Percentiles rank a stretch among this genome's conserved stretches.
These are phyloP conservation scores for Aristolochia fimbriata DNA, from an alignment of 164 flowering plant genomes.

Conservation along the genomic window DNA sequence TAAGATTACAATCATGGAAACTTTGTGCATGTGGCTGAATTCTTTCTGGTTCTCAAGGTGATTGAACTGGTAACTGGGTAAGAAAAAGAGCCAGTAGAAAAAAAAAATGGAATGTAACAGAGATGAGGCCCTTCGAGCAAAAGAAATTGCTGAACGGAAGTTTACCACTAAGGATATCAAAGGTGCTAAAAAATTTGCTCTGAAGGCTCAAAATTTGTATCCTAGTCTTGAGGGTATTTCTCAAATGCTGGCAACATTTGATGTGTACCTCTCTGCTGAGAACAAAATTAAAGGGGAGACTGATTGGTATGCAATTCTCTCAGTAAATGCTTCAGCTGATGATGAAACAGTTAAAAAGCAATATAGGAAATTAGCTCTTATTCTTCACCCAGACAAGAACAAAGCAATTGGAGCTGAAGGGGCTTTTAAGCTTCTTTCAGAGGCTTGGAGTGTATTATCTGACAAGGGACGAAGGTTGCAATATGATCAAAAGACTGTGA, in stretches of 20 bases:
- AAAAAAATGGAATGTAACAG: conserved; percentile 70
- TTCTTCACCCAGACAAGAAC: conserved; percentile 94
- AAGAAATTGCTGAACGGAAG: conserved; percentile 68
- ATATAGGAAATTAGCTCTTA: conserved; percentile 73
- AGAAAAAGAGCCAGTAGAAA: background rate
- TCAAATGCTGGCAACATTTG: conserved; percentile 59
- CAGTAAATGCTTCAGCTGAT: conserved; percentile 57
- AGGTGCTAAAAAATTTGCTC: conserved; percentile 70
- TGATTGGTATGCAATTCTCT: conserved; percentile 78
- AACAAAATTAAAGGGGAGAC: conserved; percentile 54
- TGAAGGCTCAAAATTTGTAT: conserved; percentile 59
- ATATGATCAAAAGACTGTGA: conserved; percentile 52
- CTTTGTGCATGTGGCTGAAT: background rate
- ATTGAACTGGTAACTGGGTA: background rate
- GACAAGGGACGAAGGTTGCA: conserved; percentile 53
- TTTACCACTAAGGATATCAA: conserved; percentile 37
- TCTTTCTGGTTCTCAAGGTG: background rate
- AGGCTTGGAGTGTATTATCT: conserved; percentile 84
- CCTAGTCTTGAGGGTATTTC: conserved; percentile 66
- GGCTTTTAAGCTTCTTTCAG: conserved; percentile 74
- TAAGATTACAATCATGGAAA: background rate
- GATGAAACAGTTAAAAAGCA: conserved; percentile 64
- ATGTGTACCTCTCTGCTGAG: conserved; percentile 55
- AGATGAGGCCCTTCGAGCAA: conserved; percentile 72
- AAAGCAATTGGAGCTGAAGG: conserved; percentile 88